These are phyloP conservation scores for Lasiodiplodia sp. DNA, from an alignment of 2,329 filamentous ascomycete species.

Conservation along the genomic window DNA sequence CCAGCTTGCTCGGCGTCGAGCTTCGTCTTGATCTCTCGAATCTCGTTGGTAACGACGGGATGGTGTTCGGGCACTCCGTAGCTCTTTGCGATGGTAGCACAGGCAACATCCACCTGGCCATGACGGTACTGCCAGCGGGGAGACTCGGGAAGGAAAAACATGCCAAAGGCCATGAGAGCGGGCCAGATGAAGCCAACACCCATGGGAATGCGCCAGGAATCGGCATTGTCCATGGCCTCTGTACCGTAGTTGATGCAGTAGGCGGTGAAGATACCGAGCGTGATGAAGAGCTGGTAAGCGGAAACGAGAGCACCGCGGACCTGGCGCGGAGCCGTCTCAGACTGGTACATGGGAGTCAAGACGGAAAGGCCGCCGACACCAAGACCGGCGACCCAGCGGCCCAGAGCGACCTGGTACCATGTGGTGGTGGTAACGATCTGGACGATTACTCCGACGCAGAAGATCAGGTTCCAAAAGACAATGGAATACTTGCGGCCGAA, in stretches of 20 bases:
- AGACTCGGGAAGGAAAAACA: constrained; percentile 63
- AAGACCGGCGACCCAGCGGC: constrained; percentile 70
- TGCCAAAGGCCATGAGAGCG: constrained; percentile 60
- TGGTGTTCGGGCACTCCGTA: constrained; percentile 65
- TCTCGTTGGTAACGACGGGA: constrained; percentile 59
- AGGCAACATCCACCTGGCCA: constrained; percentile 59
- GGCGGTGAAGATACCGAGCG: constrained; percentile 67
- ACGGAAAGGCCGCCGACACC: constrained; percentile 71
- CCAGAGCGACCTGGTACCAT: constrained; percentile 71
- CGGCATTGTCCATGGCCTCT: constrained; percentile 46
- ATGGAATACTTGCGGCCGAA: constrained; percentile 70
- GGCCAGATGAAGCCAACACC: constrained; percentile 66
- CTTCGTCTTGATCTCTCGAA: constrained; percentile 63
- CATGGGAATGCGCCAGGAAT: constrained; percentile 70
- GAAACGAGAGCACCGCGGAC: constrained; percentile 68
- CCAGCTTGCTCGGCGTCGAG: constrained; percentile 58
- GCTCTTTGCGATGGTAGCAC: constrained; percentile 59
- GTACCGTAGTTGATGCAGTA: constrained; percentile 67
- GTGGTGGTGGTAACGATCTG: constrained; percentile 65
- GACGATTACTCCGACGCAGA: constrained; percentile 69
- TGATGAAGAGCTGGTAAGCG: constrained; percentile 72
- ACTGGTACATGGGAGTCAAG: constrained; percentile 67
- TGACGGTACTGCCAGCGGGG: constrained; percentile 66
- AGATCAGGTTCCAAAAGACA: constrained; percentile 67
- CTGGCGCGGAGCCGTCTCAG: constrained; percentile 69